Conservation (phyloP, 139 green algal species). For the Pleodorina starrii region DNA sequence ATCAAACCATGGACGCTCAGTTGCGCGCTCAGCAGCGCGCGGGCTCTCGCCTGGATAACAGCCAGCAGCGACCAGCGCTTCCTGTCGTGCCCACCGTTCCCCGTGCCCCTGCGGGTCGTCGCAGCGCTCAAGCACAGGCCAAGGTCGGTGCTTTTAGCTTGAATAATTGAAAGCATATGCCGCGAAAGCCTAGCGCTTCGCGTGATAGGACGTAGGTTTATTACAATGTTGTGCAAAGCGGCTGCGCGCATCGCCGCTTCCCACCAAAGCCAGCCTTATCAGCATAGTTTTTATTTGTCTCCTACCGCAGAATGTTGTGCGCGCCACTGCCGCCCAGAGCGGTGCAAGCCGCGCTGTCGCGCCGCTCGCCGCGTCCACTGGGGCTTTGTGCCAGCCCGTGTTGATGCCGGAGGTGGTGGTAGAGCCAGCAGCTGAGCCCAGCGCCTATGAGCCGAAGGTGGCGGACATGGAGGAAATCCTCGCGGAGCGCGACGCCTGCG, state of each 20-base stretch:
- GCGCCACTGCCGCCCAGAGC: not conserved
- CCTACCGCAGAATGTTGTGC: constrained; percentile 29
- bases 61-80: constrained; percentile 17
- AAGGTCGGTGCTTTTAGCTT: constrained; percentile 2
- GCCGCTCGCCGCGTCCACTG: constrained; percentile 29
- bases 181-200: not conserved
- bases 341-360: not conserved
- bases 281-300: not conserved
- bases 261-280: not conserved
- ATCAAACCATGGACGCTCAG: constrained; percentile 24
- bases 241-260: not conserved
- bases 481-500: constrained; percentile 95
- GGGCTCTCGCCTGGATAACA: constrained; percentile 19
- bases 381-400: not conserved
- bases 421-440: not conserved
- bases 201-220: constrained; percentile 16
- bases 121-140: not conserved
- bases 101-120: not conserved
- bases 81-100: not conserved
- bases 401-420: not conserved
- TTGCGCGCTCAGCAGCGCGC: constrained; percentile 39
- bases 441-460: constrained; percentile 52
- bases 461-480: constrained; percentile 93
- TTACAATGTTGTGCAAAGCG: not conserved
- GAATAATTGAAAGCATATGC: not conserved